Evolutionary conservation across 495 filamentous ascomycete genomes (phyloP), one percentile per base, ranked within the genome.

Genomic region (Cladorrhinum samala): DNA sequence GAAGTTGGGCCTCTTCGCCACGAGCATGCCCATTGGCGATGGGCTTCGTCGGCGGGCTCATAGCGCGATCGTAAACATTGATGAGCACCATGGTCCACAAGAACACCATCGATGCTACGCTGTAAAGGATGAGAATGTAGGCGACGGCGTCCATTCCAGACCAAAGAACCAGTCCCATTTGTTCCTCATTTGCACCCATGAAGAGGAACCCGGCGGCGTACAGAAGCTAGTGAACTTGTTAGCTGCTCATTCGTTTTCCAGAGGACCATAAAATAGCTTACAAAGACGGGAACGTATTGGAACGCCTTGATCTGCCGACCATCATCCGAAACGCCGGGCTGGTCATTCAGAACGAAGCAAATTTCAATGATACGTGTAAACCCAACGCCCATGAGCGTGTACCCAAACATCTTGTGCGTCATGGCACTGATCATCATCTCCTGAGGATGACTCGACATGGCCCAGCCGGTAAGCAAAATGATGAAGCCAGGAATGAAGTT

Each of bases 121-220:
- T 93, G 76, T 86, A 98, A 4, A 96, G 72, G 48, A 96, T 87
- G 46, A 98, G 77, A 41, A 96, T 76, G 66, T 97, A 97, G 9
- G 91, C 85, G 41, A 97, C 89, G 65, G 94, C 87, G 36, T 87
- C 88, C 63, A 97, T 83, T 49, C 84, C 79, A 2, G 84, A 84
- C 42, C 78, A 73, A 42, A 78, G 71, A 11, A 97, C 71, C 1
- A 96, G 71, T 33, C 76, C 61, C 86, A 97, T 92, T 65, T 98
- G 92, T 66, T 97, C 92, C 68, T 98, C 93, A 2, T 88, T 96
- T 20, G 94, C 93, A 46, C 88, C 86, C 90, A 96, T 94, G 76
- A 98, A 97, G 49, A 96, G 78, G 71, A 98, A 94, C 24, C 93
- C 93, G 3, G 93, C 90, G 38, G 93, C 90, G 62, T 86, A 95